Evolutionary conservation across 106 monocot species (phyloP).

Genomic region (Alisma plantagoaquatica): DNA sequence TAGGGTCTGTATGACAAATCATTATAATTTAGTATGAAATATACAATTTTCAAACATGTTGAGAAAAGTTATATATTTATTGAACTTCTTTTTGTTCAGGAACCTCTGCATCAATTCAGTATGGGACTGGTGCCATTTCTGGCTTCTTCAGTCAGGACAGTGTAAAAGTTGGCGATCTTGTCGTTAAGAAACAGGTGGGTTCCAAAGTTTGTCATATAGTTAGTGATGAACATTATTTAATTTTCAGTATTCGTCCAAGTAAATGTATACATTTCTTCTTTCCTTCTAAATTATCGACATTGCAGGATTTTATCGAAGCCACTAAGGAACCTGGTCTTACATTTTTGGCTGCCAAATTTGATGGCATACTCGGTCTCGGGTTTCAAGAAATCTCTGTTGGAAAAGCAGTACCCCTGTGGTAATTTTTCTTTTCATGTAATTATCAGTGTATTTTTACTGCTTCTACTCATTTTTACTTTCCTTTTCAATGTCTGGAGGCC

Average conservation of each 20-base stretch:
- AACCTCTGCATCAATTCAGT: constrained; percentile 74
- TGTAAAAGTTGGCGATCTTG: constrained; percentile 58
- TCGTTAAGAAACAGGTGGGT: constrained; percentile 66
- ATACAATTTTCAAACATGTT: no score
- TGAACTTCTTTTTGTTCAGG: constrained; percentile 28
- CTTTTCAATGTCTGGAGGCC: no score
- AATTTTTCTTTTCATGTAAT: no score
- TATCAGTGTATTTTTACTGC: no score
- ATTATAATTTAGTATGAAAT: no score
- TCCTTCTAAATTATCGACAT: background rate
- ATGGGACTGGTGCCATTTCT: constrained; percentile 71
- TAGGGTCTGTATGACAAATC: no score
- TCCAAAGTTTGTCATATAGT: background rate
- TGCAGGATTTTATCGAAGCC: constrained; percentile 57
- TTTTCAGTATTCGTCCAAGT: background rate
- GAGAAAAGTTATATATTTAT: background rate
- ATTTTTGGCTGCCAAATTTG: constrained; percentile 48
- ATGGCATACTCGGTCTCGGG: constrained; percentile 56
- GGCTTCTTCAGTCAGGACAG: constrained; percentile 78
- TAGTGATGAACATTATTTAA: background rate
- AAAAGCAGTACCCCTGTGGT: constrained; percentile 64
- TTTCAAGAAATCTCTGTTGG: constrained; percentile 48
- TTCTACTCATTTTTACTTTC: no score
- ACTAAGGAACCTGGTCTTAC: constrained; percentile 41
- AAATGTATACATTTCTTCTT: background rate